Evolutionary conservation across 805 yeast genomes (phyloP).

Genomic region (Lachancea quebecensis): DNA sequence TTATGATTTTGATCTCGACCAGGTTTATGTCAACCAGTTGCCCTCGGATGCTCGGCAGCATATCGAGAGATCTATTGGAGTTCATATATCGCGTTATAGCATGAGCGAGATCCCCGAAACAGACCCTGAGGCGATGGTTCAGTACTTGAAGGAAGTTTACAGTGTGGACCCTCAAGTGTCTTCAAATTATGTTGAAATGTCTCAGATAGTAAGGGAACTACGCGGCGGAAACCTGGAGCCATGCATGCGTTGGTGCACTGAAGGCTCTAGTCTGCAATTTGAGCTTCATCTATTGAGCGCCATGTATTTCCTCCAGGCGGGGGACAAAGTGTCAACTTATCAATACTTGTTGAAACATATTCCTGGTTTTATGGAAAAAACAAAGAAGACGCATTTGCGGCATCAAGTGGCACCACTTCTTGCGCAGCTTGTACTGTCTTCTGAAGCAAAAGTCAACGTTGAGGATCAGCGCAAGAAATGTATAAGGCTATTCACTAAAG

Average conservation of each 20-base stretch:
- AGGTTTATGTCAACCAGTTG: constrained; percentile 31
- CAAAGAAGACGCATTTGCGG: constrained; percentile 31
- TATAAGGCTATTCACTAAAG: constrained; percentile 36
- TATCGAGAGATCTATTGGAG: constrained; percentile 38
- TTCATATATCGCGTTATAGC: constrained; percentile 44
- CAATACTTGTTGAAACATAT: constrained; percentile 36
- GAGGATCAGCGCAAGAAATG: constrained; percentile 18
- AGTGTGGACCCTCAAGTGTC: constrained; percentile 26
- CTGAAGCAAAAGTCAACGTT: constrained; percentile 16
- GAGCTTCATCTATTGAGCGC: constrained; percentile 22
- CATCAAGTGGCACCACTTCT: constrained; percentile 40
- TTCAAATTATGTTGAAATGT: constrained; percentile 36
- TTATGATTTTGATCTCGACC: constrained; percentile 29
- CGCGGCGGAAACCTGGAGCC: constrained; percentile 33
- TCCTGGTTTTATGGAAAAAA: constrained; percentile 33
- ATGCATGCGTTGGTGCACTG: constrained; percentile 45
- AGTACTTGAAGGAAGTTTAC: constrained; percentile 28
- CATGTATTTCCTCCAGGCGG: constrained; percentile 14
- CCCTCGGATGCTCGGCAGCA: constrained; percentile 17
- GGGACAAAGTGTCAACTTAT: constrained; percentile 30
- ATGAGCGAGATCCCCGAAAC: constrained; percentile 31
- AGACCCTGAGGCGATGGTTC: constrained; percentile 24
- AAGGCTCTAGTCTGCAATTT: constrained; percentile 21
- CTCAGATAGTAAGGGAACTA: constrained; percentile 35
- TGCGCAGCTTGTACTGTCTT: constrained; percentile 29